Evolutionary conservation across 805 yeast genomes (phyloP).

Genomic region (Starmerella davenportii): DNA sequence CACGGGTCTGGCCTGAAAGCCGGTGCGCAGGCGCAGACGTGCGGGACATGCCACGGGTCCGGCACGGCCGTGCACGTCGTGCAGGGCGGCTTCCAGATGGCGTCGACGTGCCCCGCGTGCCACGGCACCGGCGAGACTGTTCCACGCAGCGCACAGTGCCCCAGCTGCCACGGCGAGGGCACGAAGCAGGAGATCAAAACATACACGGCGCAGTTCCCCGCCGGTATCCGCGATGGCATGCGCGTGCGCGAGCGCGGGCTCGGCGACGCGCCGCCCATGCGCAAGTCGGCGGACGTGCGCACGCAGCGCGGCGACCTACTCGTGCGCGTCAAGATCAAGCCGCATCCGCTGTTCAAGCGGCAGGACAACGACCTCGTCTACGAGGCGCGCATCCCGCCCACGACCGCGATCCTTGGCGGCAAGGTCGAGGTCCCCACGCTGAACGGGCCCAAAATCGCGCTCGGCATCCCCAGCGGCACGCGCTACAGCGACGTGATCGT

Average conservation of each 20-base stretch:
- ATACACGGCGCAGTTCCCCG: constrained; percentile 72
- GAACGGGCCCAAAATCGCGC: constrained; percentile 46
- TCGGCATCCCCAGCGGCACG: constrained; percentile 72
- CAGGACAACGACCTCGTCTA: constrained; percentile 48
- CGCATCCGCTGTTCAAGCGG: constrained; percentile 55
- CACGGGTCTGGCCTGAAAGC: constrained; percentile 68
- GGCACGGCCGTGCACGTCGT: constrained; percentile 75
- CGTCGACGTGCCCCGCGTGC: constrained; percentile 77
- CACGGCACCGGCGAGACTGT: constrained; percentile 75
- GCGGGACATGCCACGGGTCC: constrained; percentile 79
- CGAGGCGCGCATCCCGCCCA: constrained; percentile 59
- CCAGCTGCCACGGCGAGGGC: constrained; percentile 77
- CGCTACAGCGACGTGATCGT: constrained; percentile 56
- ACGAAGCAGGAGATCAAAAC: constrained; percentile 47
- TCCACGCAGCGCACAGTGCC: constrained; percentile 51
- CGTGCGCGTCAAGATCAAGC: constrained; percentile 58
- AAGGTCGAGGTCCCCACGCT: constrained; percentile 78
- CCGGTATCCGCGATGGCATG: constrained; percentile 76
- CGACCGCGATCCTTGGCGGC: constrained; percentile 96
- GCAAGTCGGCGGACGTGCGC: constrained; percentile 51
- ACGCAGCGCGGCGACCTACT: constrained; percentile 73
- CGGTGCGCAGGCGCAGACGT: constrained; percentile 58
- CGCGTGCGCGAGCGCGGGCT: constrained; percentile 68
- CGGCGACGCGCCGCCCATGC: constrained; percentile 74
- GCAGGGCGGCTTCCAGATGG: constrained; percentile 92